These are phyloP conservation scores for Mycosarcoma mackinlayi DNA, from an alignment of 1,284 basidiomycete genomes.

Conservation along the genomic window DNA sequence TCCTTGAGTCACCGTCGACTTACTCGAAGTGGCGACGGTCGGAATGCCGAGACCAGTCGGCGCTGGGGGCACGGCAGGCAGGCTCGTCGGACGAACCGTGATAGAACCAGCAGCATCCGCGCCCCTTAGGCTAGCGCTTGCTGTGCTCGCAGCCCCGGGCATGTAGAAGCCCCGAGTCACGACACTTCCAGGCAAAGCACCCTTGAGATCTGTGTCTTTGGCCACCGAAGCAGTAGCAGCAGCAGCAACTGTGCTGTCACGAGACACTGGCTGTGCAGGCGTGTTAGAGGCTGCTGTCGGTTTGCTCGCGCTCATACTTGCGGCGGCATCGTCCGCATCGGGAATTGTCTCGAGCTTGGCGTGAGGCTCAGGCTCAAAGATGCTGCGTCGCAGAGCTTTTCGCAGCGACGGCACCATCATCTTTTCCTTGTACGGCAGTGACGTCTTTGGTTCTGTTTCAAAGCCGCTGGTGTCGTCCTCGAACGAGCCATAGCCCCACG, in stretches of 20 bases:
- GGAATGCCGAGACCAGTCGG: constrained; percentile 23
- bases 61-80: neutral
- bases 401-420: constrained; percentile 64
- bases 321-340: constrained; percentile 36
- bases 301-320: constrained; percentile 22
- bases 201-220: constrained; percentile 24
- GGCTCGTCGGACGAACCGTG: neutral
- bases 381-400: constrained; percentile 51
- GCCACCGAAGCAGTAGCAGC: neutral
- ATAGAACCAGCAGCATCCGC: constrained; percentile 10
- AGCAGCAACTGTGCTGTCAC: neutral
- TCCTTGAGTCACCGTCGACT: constrained; percentile 15
- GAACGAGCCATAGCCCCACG: constrained; percentile 50
- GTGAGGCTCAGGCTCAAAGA: constrained; percentile 28
- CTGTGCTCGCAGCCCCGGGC: constrained; percentile 10
- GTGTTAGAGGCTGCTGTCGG: neutral
- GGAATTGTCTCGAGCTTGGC: constrained; percentile 45
- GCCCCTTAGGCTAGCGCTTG: neutral
- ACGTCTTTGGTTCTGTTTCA: constrained; percentile 66
- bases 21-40: constrained; percentile 14
- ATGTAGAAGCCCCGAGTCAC: constrained; percentile 48
- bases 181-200: constrained; percentile 43
- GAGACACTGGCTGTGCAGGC: constrained; percentile 7
- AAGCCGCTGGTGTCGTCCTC: constrained; percentile 49
- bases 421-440: constrained; percentile 64